Percentiles rank a stretch among this genome's conserved stretches.
These are phyloP conservation scores for Trichomonascaceae sp. DNA, from an alignment of 1,139 yeast genomes.

Conservation along the genomic window DNA sequence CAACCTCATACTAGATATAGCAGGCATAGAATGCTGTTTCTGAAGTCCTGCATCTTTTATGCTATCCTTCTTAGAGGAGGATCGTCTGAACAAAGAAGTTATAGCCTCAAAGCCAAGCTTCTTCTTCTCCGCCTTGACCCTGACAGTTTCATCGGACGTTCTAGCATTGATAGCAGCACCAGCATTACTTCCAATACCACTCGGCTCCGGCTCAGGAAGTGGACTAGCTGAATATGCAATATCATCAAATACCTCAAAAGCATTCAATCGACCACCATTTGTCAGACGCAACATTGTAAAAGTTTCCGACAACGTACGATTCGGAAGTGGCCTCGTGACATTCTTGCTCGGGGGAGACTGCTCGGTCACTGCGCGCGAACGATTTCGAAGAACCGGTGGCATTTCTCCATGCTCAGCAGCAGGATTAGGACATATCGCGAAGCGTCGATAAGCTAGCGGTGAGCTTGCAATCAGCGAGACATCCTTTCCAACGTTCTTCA, in stretches of 20 bases:
- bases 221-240: slow-evolving; percentile 51
- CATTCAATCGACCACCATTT: slow-evolving; percentile 32
- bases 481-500: slow-evolving; percentile 14
- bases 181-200: background rate
- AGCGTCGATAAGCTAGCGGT: slow-evolving; percentile 45
- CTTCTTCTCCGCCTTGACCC: slow-evolving; percentile 11
- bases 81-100: slow-evolving; percentile 2
- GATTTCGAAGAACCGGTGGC: slow-evolving; percentile 1
- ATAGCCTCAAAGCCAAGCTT: slow-evolving; percentile 12
- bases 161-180: background rate
- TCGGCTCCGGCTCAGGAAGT: background rate
- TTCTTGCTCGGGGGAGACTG: background rate
- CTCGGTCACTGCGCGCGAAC: slow-evolving; percentile 4
- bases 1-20: background rate
- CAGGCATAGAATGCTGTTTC: background rate
- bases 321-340: background rate
- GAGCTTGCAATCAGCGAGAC: slow-evolving; percentile 38
- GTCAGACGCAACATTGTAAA: background rate
- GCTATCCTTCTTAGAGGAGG: background rate
- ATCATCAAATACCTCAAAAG: slow-evolving; percentile 73
- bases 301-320: background rate
- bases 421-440: slow-evolving; percentile 40
- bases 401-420: slow-evolving; percentile 15
- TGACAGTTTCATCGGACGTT: background rate
- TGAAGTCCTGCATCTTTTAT: background rate